A percentile compares a stretch with the other conserved stretches of the same genome.
These are phyloP conservation scores for Iris macrosiphon DNA, from an alignment of 106 monocot genomes.

Conservation along the genomic window DNA sequence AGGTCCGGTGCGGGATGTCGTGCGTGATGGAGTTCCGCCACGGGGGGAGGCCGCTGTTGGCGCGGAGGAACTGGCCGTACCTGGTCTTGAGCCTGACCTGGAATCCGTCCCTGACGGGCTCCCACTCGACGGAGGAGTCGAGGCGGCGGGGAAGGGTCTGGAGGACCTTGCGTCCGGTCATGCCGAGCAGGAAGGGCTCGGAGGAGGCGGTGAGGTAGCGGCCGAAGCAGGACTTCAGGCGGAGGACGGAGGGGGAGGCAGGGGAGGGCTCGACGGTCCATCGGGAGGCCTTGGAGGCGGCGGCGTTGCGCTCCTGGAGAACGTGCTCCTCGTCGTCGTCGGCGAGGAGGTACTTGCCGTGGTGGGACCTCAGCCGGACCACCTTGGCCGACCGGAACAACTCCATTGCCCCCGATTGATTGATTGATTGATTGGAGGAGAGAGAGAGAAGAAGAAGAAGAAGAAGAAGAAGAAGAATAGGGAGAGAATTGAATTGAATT, in stretches of 20 bases:
- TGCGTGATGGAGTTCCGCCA: slow-evolving; percentile 93
- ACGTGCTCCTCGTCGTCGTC: slow-evolving; percentile 57
- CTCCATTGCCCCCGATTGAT: no score
- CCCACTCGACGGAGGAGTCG: slow-evolving; percentile 94
- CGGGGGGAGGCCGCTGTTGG: slow-evolving; percentile 74
- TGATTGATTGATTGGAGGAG: no score
- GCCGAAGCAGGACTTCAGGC: slow-evolving; percentile 53
- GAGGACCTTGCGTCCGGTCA: slow-evolving; percentile 77
- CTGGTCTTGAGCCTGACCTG: slow-evolving; percentile 23
- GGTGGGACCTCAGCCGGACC: slow-evolving; percentile 45
- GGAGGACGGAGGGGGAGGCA: slow-evolving; percentile 13
- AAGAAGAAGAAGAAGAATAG: no score
- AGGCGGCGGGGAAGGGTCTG: slow-evolving; percentile 54
- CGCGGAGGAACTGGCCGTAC: slow-evolving; percentile 40
- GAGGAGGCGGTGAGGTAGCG: slow-evolving; percentile 80
- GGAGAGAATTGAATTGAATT: no score
- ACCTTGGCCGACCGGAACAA: slow-evolving; percentile 37
- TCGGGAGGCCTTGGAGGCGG: slow-evolving; percentile 10
- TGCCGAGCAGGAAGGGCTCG: slow-evolving; percentile 76
- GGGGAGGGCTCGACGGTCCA: slow-evolving; percentile 3
- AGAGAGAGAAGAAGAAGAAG: no score
- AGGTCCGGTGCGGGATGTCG: slow-evolving; percentile 66
- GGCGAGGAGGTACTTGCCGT: slow-evolving; percentile 58
- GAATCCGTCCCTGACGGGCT: slow-evolving; percentile 63
- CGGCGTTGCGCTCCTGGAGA: slow-evolving; percentile 34